phyloP scores from a whole-genome alignment of 2,329 filamentous ascomycete species.

The Trichophaea hybrida region DNA sequence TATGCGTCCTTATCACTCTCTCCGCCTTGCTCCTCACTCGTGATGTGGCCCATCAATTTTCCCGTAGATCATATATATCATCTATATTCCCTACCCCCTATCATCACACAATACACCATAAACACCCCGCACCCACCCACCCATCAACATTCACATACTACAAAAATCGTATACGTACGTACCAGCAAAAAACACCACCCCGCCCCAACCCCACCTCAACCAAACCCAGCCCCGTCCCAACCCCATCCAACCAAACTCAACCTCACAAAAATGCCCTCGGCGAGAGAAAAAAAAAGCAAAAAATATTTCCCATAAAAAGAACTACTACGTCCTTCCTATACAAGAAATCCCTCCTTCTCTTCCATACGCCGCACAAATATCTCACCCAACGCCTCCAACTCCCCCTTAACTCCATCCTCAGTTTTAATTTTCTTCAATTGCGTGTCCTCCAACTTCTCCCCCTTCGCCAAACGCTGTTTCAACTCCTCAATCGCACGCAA shows the following conservation, averaged over 20 bases:
- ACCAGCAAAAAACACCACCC: no score
- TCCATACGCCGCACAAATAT: neutral
- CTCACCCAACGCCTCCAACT: constrained; percentile 43
- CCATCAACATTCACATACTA: no score
- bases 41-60: no score
- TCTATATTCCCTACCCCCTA: neutral
- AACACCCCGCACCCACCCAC: no score
- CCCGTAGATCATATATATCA: neutral
- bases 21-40: neutral
- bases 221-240: no score
- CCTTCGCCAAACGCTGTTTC: constrained; percentile 87
- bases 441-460: constrained; percentile 95
- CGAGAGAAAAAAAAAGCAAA: neutral
- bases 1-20: neutral
- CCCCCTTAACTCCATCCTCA: constrained; percentile 68
- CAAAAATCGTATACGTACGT: no score
- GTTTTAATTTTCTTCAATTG: constrained; percentile 97
- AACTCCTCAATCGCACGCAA: constrained; percentile 93
- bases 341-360: neutral
- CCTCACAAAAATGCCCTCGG: neutral
- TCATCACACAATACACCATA: no score
- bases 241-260: neutral
- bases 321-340: neutral
- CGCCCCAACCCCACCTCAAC: no score
- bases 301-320: neutral